Percentiles rank a stretch among this genome's conserved stretches.
Evolutionary conservation across 345 rosid species (phyloP).

Genomic region (Nephelium lappaceum): DNA sequence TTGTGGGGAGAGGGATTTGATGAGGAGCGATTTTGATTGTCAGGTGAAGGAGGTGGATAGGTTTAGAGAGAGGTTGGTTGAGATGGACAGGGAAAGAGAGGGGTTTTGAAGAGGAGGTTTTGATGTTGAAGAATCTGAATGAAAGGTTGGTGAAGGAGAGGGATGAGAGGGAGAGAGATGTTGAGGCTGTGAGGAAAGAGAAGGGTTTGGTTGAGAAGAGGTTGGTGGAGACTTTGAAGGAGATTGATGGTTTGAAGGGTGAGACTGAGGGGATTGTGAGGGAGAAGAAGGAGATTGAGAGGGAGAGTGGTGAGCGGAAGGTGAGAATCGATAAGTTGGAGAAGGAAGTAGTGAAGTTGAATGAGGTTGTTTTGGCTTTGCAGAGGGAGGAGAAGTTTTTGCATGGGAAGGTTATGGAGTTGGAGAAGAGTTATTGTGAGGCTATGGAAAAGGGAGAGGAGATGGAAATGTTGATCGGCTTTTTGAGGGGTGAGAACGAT

Average conservation of each 20-base stretch:
- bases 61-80: constrained; percentile 40
- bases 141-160: constrained; percentile 41
- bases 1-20: constrained; percentile 46
- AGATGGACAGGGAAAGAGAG: constrained; percentile 44
- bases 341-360: constrained; percentile 30
- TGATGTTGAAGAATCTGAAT: constrained; percentile 33
- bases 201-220: constrained; percentile 38
- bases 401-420: constrained; percentile 29
- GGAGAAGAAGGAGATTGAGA: constrained; percentile 47
- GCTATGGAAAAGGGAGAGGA: constrained; percentile 41
- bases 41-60: constrained; percentile 33
- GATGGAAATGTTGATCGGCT: constrained; percentile 41
- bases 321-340: constrained; percentile 42
- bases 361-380: constrained; percentile 33
- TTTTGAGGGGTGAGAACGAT: constrained; percentile 38
- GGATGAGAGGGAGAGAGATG: constrained; percentile 24
- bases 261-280: constrained; percentile 35
- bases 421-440: constrained; percentile 52
- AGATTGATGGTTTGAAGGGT: constrained; percentile 37
- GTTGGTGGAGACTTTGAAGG: constrained; percentile 30
- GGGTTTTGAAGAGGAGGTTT: constrained; percentile 34
- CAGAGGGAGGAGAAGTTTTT: constrained; percentile 43
- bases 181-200: constrained; percentile 29
- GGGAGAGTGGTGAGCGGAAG: constrained; percentile 28
- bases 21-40: constrained; percentile 32